Conservation (phyloP, 2,329 filamentous ascomycete genomes). For the Sclerotinia trifoliorum region DNA sequence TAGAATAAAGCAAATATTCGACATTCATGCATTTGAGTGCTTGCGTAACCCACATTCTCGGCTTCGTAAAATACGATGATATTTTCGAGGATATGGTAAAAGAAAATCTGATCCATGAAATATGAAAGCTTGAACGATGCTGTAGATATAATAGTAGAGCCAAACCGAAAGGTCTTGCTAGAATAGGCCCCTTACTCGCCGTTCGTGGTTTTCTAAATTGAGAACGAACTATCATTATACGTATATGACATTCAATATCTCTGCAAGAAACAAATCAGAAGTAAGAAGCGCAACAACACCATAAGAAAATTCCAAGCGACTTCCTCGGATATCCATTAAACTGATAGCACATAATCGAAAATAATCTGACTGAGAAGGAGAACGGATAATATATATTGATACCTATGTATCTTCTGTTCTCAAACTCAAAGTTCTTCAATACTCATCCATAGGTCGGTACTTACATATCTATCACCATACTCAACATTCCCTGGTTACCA, state of each 20-base stretch:
- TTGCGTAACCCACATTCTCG: conserved; percentile 79
- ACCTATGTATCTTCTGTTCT: too few species aligned
- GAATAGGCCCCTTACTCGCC: conserved; percentile 26
- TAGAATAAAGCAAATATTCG: conserved; percentile 66
- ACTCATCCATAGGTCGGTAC: too few species aligned
- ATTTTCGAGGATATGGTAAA: conserved; percentile 71
- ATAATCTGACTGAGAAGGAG: too few species aligned
- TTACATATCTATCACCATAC: too few species aligned
- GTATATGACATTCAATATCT: not conserved
- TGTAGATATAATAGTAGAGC: conserved; percentile 60
- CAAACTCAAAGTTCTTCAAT: too few species aligned
- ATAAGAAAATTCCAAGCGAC: not conserved
- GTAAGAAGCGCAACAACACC: not conserved
- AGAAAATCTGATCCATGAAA: conserved; percentile 68
- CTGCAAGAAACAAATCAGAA: too few species aligned
- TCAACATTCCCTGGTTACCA: too few species aligned
- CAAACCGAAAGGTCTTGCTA: not conserved
- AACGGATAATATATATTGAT: too few species aligned
- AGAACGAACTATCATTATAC: not conserved
- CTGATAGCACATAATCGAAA: too few species aligned
- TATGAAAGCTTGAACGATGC: conserved; percentile 87
- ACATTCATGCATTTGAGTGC: conserved; percentile 71
- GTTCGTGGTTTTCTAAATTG: conserved; percentile 30
- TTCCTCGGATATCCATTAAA: not conserved
- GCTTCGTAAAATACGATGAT: conserved; percentile 92